A percentile compares a stretch with the other conserved stretches of the same genome.
Evolutionary conservation across 345 rosid genomes (phyloP).

Genomic region (Turnera subulata): DNA sequence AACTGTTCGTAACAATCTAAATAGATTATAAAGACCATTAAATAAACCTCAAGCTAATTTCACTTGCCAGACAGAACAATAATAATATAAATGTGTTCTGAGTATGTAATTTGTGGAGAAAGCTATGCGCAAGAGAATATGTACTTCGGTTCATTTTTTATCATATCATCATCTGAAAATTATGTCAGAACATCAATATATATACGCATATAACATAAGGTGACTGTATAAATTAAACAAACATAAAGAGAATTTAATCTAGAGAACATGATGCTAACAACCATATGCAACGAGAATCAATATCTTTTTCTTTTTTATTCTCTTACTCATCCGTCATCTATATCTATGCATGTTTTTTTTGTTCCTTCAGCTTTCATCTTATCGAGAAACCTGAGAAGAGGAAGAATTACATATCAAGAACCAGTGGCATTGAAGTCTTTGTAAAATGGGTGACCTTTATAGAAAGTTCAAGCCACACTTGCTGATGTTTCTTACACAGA

Average conservation of each 20-base stretch:
- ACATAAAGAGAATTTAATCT: slow-evolving; percentile 12
- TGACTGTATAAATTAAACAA: too few relatives aligned
- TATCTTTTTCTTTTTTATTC: neutral
- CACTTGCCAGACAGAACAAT: too few relatives aligned
- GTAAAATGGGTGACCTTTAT: neutral
- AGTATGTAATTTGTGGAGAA: neutral
- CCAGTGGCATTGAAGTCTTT: slow-evolving; percentile 8
- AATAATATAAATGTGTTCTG: too few relatives aligned
- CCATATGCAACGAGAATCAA: slow-evolving; percentile 24
- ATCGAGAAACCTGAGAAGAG: neutral
- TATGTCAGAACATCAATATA: neutral
- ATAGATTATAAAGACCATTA: too few relatives aligned
- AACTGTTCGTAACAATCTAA: too few relatives aligned
- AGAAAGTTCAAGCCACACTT: slow-evolving; percentile 49
- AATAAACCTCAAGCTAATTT: too few relatives aligned
- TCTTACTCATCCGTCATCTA: neutral
- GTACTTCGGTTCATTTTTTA: slow-evolving; percentile 1
- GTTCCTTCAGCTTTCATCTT: neutral
- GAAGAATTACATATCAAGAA: neutral
- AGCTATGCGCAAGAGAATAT: slow-evolving; percentile 15
- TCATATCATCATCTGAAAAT: neutral
- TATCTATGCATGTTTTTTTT: neutral
- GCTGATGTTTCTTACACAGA: slow-evolving; percentile 45
- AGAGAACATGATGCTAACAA: slow-evolving; percentile 30
- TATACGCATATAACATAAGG: too few relatives aligned